Base-by-base conservation (phyloP, 176 grass and related monocot genomes). In the maize (Zea mays) region DNA sequence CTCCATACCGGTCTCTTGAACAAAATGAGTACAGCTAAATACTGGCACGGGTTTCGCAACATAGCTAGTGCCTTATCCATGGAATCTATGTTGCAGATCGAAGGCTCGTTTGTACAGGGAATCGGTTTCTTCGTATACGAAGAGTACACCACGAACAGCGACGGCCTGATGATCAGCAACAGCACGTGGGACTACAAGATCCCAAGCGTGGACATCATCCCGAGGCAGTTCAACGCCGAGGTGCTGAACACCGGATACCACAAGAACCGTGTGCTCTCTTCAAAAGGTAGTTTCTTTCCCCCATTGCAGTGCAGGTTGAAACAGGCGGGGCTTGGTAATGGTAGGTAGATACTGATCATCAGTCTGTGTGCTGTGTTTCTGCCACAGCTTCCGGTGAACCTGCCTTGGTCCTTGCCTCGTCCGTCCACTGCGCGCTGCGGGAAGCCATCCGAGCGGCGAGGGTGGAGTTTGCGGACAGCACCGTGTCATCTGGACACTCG, bases 111-210 rank as follows among this genome's bases (percentile, higher is more conserved):
- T 79, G 79, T 89, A 40, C 84, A 93, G 73, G 90, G 90, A 73
- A 86, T 93, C 52, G 87, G 90, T 13, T 93, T 89, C 52, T 85
- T 93, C 70, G 57, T 93, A 64, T 81, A 84, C 2, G 87, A 89
- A 82, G 84, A 87, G 77, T 40, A 63, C 35, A 34, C 71, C 17
- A 83, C 80, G 4, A 89, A 93, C 45, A 81, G 7, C 21, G 81
- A 93, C 5, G 90, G 90, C 14, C 79, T 89, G 62, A 67, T 89
- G 54, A 19, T 89, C 34, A 86, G 82, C 16, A 73, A 93, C 42
- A 86, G 76, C 49, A 89, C 90, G 41, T 89, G 90, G 90, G 85
- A 83, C 69, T 93, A 93, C 62, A 93, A 90, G 68, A 93, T 93
- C 33, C 90, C 90, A 71, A 93, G 86, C 5, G 74, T 93, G 0